These are phyloP conservation scores for Rhododendron vialii DNA, from an alignment of 148 eudicot species.

Conservation along the genomic window DNA sequence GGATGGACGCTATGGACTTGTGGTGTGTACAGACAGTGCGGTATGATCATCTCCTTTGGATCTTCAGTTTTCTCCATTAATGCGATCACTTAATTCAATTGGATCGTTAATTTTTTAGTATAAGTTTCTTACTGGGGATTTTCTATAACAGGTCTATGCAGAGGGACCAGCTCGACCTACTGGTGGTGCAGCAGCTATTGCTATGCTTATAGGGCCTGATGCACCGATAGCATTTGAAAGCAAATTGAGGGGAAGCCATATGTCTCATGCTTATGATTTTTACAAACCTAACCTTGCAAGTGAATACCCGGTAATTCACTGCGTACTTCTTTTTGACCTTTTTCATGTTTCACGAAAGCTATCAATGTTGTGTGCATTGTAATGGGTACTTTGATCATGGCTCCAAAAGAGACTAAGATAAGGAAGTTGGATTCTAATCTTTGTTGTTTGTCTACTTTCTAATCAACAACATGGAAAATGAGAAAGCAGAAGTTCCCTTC, in stretches of 20 bases:
- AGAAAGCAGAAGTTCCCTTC: not conserved
- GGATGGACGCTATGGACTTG: conserved; percentile 98
- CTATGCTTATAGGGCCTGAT: conserved; percentile 96
- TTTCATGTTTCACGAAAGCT: not conserved
- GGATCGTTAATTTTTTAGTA: not conserved
- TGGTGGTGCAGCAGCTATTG: conserved; percentile 95
- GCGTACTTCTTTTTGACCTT: not conserved
- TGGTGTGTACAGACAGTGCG: conserved; percentile 97
- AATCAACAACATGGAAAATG: not conserved
- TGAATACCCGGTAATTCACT: conserved; percentile 85
- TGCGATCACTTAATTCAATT: not conserved
- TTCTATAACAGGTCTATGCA: conserved; percentile 75
- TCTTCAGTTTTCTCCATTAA: not conserved
- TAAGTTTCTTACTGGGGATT: conserved; percentile 11
- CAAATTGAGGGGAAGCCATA: conserved; percentile 89
- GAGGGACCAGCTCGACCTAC: conserved; percentile 98
- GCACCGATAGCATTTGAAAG: conserved; percentile 92
- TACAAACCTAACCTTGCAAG: conserved; percentile 98
- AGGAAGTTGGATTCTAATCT: not conserved
- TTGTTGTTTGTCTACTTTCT: not conserved
- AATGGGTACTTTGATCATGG: not conserved
- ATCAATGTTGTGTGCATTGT: not conserved
- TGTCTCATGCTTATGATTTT: conserved; percentile 95
- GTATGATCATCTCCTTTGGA: conserved; percentile 40
- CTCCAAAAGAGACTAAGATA: not conserved